phyloP scores from a whole-genome alignment of 2,329 filamentous ascomycete genomes.

The Alternaria panax region DNA sequence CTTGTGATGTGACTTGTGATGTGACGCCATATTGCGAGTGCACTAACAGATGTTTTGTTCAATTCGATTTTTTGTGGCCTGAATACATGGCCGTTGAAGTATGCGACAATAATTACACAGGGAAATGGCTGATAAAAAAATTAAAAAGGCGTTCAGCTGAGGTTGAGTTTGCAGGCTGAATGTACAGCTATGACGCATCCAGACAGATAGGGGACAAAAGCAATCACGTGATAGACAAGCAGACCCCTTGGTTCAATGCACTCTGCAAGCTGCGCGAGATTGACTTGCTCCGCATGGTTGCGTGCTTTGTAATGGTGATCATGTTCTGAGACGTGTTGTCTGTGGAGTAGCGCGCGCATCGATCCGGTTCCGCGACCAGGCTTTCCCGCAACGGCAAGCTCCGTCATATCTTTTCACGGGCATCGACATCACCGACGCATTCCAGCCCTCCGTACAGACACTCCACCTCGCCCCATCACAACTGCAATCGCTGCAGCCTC shows the following conservation, averaged over 20 bases:
- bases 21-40: too few relatives aligned
- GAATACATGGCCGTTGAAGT: too few relatives aligned
- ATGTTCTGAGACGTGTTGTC: conserved; percentile 9
- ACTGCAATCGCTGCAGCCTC: conserved; percentile 33
- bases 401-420: conserved; percentile 47
- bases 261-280: background rate
- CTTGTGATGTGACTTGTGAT: too few relatives aligned
- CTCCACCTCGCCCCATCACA: conserved; percentile 36
- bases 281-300: background rate
- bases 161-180: conserved; percentile 1
- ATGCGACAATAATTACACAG: too few relatives aligned
- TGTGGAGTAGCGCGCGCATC: conserved; percentile 24
- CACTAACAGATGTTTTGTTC: too few relatives aligned
- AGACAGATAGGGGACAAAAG: conserved; percentile 20
- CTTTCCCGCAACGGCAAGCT: conserved; percentile 33
- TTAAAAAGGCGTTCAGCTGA: background rate
- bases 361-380: conserved; percentile 24
- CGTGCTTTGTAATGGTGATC: background rate
- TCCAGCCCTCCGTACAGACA: conserved; percentile 28
- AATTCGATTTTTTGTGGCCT: too few relatives aligned
- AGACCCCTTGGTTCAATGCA: background rate
- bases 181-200: background rate
- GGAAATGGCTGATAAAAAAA: too few relatives aligned
- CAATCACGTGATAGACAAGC: conserved; percentile 5
- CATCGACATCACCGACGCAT: conserved; percentile 34